These are phyloP conservation scores for Trichocladium antarcticum DNA, from an alignment of 495 filamentous ascomycete species.

Conservation along the genomic window DNA sequence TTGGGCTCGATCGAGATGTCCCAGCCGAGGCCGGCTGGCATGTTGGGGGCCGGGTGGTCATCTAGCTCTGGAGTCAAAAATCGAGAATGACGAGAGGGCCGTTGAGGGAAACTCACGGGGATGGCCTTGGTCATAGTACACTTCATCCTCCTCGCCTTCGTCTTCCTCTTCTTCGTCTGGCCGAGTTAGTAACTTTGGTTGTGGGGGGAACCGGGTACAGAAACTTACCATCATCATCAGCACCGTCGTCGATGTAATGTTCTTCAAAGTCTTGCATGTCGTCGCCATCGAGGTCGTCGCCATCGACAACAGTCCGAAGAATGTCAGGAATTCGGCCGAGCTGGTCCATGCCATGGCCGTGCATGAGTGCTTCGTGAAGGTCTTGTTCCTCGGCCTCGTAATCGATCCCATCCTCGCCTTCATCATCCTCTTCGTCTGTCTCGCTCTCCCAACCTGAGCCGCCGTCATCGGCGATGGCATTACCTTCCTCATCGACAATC, in stretches of 20 bases:
- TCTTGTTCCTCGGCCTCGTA: constrained; percentile 38
- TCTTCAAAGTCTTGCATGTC: constrained; percentile 35
- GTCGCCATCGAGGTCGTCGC: constrained; percentile 51
- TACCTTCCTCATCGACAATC: constrained; percentile 46
- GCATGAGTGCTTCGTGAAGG: constrained; percentile 31
- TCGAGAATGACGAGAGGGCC: constrained; percentile 12
- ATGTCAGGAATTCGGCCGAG: constrained; percentile 44
- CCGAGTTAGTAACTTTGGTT: constrained; percentile 22
- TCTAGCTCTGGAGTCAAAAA: constrained; percentile 29
- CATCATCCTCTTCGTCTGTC: constrained; percentile 45
- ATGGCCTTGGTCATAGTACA: constrained; percentile 55
- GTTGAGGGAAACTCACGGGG: constrained; percentile 44
- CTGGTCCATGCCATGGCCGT: constrained; percentile 31
- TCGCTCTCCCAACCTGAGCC: constrained; percentile 45
- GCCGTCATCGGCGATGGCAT: constrained; percentile 43
- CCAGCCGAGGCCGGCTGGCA: constrained; percentile 36
- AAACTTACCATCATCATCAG: constrained; percentile 47
- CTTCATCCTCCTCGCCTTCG: constrained; percentile 56
- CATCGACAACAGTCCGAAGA: constrained; percentile 50
- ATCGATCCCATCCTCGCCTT: constrained; percentile 43
- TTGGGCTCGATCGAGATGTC: constrained; percentile 34
- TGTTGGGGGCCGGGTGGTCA: constrained; percentile 35
- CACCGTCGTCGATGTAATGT: constrained; percentile 57
- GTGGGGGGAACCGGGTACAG: constrained; percentile 7
- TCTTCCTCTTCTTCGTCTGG: constrained; percentile 64